A percentile compares a stretch with the other conserved stretches of the same genome.
Evolutionary conservation across 495 filamentous ascomycete genomes (phyloP).

Genomic region (Penicillium turbatum): DNA sequence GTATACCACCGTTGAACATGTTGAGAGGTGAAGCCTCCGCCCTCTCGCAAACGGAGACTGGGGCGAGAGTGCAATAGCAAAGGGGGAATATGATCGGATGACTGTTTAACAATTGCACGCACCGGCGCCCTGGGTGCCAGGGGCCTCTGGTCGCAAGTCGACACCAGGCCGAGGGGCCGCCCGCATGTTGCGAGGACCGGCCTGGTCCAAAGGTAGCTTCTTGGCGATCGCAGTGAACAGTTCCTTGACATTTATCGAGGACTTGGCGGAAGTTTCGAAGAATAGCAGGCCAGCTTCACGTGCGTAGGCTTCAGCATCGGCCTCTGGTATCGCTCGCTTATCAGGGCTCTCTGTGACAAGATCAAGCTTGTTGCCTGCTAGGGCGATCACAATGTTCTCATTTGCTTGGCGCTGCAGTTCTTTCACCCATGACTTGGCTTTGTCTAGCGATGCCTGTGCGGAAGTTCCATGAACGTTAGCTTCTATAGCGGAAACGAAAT

Average conservation of each 20-base stretch:
- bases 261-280: conserved; percentile 97
- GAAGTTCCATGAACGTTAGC: conserved; percentile 1
- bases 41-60: conserved; percentile 2
- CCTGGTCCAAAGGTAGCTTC: conserved; percentile 94
- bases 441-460: conserved; percentile 83
- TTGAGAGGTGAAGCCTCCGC: neutral
- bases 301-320: conserved; percentile 92
- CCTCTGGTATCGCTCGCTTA: conserved; percentile 83
- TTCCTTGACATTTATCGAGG: conserved; percentile 89
- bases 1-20: conserved; percentile 1
- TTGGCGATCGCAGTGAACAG: conserved; percentile 97
- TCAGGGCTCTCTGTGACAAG: conserved; percentile 84
- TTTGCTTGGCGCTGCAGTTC: conserved; percentile 97
- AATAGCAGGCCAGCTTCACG: conserved; percentile 89
- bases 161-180: conserved; percentile 74
- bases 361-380: conserved; percentile 97
- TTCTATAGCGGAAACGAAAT: neutral
- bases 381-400: conserved; percentile 98
- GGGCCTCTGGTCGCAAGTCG: conserved; percentile 71
- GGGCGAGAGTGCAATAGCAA: neutral
- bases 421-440: conserved; percentile 99
- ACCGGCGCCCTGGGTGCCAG: conserved; percentile 67
- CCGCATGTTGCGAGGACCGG: conserved; percentile 75
- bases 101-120: conserved; percentile 68
- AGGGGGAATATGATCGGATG: neutral